phyloP scores from a whole-genome alignment of 2,329 filamentous ascomycete species.

The Fusarium sp. region DNA sequence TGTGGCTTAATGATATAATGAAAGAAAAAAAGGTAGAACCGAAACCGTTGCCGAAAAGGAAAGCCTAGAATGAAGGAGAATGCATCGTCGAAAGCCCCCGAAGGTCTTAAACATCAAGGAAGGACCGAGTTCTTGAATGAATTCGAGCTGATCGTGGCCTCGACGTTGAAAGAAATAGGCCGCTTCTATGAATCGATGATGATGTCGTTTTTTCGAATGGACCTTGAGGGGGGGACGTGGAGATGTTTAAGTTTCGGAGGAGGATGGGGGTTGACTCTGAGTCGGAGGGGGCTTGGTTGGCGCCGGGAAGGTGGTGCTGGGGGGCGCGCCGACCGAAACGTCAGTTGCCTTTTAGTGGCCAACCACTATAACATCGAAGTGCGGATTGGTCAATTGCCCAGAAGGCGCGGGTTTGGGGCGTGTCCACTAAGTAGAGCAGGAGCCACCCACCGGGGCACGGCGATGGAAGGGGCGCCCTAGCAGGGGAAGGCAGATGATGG shows the following conservation, averaged over 20 bases:
- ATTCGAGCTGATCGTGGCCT: not conserved
- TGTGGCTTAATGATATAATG: not conserved
- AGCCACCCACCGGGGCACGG: not conserved
- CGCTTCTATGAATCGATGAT: not conserved
- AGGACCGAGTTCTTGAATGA: not conserved
- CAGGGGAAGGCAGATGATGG: not conserved
- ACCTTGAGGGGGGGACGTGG: not conserved
- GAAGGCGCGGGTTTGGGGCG: not conserved
- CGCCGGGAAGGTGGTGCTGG: not conserved
- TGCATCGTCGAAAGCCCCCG: not conserved
- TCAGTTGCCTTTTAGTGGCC: not conserved
- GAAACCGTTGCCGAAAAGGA: not conserved
- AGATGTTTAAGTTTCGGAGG: not conserved
- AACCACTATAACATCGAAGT: not conserved
- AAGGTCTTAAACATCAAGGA: not conserved
- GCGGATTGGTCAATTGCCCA: slow-evolving; percentile 3
- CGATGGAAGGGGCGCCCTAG: slow-evolving; percentile 5
- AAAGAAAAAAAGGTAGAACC: not conserved
- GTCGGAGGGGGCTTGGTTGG: not conserved
- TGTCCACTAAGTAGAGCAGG: not conserved
- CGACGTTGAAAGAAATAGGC: not conserved
- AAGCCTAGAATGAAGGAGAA: not conserved
- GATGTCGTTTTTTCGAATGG: not conserved
- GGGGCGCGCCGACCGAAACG: not conserved
- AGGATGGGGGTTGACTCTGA: not conserved